Percentiles rank a stretch among this genome's conserved stretches.
phyloP scores from a whole-genome alignment of 306 rosid species.

The Pterocarpus santalinus region DNA sequence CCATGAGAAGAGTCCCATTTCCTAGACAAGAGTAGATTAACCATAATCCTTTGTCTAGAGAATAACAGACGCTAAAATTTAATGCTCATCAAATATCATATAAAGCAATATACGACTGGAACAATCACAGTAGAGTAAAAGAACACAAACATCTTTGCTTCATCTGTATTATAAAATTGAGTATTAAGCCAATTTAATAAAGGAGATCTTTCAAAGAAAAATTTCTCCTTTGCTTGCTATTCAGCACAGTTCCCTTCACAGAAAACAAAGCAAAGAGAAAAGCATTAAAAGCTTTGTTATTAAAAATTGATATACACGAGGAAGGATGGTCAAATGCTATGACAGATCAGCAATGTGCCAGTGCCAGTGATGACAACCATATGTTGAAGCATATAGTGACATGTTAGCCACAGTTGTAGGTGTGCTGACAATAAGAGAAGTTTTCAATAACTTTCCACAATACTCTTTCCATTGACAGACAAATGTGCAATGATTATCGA shows the following conservation, averaged over 20 bases:
- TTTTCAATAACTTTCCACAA: conserved; percentile 2
- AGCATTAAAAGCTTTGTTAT: background rate
- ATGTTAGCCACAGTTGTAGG: background rate
- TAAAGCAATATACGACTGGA: background rate
- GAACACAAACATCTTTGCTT: conserved; percentile 5
- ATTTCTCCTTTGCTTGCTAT: conserved; percentile 1
- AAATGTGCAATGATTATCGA: conserved; percentile 5
- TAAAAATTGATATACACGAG: conserved; percentile 21
- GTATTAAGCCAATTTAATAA: conserved; percentile 26
- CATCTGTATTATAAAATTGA: background rate
- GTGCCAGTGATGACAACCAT: conserved; percentile 26
- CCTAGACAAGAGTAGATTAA: background rate
- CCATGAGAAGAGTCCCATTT: conserved; percentile 31
- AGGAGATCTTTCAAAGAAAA: conserved; percentile 12
- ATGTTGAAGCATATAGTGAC: background rate
- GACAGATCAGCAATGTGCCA: background rate
- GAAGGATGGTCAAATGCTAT: background rate
- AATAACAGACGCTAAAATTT: conserved; percentile 1
- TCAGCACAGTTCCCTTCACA: background rate
- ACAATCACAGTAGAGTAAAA: background rate
- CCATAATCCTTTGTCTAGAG: conserved; percentile 9
- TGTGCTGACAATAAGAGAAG: background rate
- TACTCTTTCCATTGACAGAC: conserved; percentile 15
- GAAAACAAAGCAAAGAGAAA: conserved; percentile 9
- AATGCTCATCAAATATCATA: conserved; percentile 1